A percentile compares a stretch with the other conserved stretches of the same genome.
Evolutionary conservation across 768 basidiomycete species (phyloP).

Genomic region (Tulasnella sp.): DNA sequence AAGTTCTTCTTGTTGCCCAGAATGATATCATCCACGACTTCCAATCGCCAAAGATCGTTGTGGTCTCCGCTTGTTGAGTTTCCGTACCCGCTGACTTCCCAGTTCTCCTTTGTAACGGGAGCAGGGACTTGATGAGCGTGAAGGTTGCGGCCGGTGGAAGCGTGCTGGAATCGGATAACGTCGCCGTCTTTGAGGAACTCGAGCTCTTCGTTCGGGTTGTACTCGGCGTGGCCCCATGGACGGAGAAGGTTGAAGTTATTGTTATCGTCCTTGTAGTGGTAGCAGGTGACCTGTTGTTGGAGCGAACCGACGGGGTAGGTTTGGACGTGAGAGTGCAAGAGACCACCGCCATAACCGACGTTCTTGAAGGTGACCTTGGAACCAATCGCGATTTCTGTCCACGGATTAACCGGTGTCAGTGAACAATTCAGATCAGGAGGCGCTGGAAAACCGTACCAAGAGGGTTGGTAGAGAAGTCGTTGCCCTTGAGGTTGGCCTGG

Average conservation of each 20-base stretch:
- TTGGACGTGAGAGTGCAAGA: slow-evolving; percentile 97
- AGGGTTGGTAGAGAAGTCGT: slow-evolving; percentile 90
- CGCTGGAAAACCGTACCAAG: slow-evolving; percentile 58
- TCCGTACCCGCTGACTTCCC: slow-evolving; percentile 94
- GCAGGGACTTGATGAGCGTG: slow-evolving; percentile 91
- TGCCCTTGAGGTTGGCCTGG: slow-evolving; percentile 94
- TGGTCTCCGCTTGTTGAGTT: slow-evolving; percentile 85
- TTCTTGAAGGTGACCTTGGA: slow-evolving; percentile 94
- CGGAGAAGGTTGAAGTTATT: slow-evolving; percentile 88
- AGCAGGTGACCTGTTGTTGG: slow-evolving; percentile 98
- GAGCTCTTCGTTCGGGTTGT: slow-evolving; percentile 69
- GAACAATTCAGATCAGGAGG: not conserved
- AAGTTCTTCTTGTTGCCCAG: slow-evolving; percentile 58
- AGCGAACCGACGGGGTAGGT: slow-evolving; percentile 87
- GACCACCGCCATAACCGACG: slow-evolving; percentile 96
- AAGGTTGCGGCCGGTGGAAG: slow-evolving; percentile 81
- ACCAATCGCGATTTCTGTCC: slow-evolving; percentile 82
- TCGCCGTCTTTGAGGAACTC: slow-evolving; percentile 76
- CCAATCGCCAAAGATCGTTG: slow-evolving; percentile 90
- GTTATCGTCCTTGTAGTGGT: slow-evolving; percentile 99
- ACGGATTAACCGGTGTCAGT: not conserved
- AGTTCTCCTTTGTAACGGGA: slow-evolving; percentile 83
- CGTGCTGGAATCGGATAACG: slow-evolving; percentile 78
- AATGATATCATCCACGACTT: slow-evolving; percentile 87
- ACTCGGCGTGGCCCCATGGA: slow-evolving; percentile 71